Conservation (phyloP, 2,329 filamentous ascomycete genomes). For the Grosmannia penicillata region DNA sequence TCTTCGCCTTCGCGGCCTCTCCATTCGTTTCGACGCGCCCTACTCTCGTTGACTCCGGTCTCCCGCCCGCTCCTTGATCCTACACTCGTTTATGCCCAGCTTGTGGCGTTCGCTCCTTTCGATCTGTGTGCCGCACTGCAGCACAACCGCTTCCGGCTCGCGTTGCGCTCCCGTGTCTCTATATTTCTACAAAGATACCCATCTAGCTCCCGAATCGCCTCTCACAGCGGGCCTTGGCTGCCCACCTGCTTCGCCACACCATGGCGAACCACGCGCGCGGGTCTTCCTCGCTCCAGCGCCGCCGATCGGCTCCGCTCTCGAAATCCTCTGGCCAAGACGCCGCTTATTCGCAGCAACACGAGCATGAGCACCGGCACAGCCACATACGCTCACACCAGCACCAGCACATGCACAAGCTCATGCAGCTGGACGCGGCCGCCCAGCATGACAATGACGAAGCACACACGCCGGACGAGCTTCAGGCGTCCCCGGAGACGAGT, state of each 20-base stretch:
- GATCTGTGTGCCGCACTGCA: too few species aligned
- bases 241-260: constrained; percentile 20
- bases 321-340: neutral
- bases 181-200: neutral
- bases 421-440: neutral
- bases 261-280: constrained; percentile 30
- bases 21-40: too few species aligned
- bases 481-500: constrained; percentile 10
- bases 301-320: constrained; percentile 9
- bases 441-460: too few species aligned
- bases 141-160: too few species aligned
- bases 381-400: constrained; percentile 8
- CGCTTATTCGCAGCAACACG: constrained; percentile 1
- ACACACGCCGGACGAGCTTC: neutral
- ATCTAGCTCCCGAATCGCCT: neutral
- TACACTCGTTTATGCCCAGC: too few species aligned
- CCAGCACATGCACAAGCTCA: neutral
- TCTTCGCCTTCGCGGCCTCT: too few species aligned
- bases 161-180: too few species aligned
- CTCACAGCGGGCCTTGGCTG: neutral
- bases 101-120: too few species aligned
- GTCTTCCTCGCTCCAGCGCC: constrained; percentile 35
- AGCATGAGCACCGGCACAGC: constrained; percentile 8
- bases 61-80: too few species aligned
- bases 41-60: too few species aligned